Percentiles rank a stretch among this genome's conserved stretches.
Conservation (phyloP, 495 filamentous ascomycete species). For the Choiromyces venosus region DNA sequence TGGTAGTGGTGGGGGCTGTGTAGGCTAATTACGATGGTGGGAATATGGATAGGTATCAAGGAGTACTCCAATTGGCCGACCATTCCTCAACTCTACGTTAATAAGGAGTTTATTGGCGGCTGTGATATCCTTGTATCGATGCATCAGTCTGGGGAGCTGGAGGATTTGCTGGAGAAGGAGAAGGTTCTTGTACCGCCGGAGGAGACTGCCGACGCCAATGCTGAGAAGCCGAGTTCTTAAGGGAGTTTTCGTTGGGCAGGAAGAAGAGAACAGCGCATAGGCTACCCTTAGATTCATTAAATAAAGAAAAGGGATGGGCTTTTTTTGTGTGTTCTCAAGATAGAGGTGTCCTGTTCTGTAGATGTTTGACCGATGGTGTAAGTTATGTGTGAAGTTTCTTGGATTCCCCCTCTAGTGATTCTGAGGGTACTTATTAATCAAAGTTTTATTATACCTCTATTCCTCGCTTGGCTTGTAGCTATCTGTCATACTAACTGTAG, state of each 20-base stretch:
- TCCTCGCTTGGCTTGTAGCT: not conserved
- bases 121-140: constrained; percentile 96
- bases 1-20: not conserved
- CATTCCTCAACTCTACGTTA: constrained; percentile 91
- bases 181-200: constrained; percentile 62
- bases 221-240: not conserved
- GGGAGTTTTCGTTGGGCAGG: not conserved
- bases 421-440: not conserved
- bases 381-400: not conserved
- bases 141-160: constrained; percentile 93
- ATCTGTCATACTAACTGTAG: not conserved
- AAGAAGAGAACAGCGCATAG: not conserved
- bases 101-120: constrained; percentile 92
- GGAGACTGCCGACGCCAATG: constrained; percentile 22
- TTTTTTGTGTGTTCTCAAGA: not conserved
- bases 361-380: not conserved
- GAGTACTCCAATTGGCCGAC: constrained; percentile 99
- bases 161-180: constrained; percentile 87
- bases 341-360: not conserved
- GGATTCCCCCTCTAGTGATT: not conserved
- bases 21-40: constrained; percentile 9
- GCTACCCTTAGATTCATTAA: not conserved
- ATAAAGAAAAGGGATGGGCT: not conserved
- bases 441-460: not conserved
- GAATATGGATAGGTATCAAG: constrained; percentile 68